A percentile compares a stretch with the other conserved stretches of the same genome.
Evolutionary conservation across 2,329 filamentous ascomycete species (phyloP).

Genomic region (Fusarium setosum): DNA sequence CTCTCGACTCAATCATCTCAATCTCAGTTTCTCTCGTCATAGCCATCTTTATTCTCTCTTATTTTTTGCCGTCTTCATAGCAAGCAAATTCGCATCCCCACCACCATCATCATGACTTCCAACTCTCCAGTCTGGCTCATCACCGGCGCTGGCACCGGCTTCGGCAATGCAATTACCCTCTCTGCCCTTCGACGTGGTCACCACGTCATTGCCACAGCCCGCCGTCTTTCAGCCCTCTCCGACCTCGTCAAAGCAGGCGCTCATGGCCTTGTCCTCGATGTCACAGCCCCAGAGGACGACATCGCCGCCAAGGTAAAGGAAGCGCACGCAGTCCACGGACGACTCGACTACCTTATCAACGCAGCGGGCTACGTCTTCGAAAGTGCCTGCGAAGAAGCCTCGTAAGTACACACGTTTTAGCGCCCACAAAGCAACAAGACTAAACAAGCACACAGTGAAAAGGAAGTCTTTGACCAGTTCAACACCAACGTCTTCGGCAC

Average conservation of each 20-base stretch:
- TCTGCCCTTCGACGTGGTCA: slow-evolving; percentile 56
- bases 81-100: background rate
- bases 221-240: slow-evolving; percentile 41
- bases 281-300: slow-evolving; percentile 15
- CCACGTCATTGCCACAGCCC: slow-evolving; percentile 56
- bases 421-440: no score
- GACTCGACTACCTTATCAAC: slow-evolving; percentile 22
- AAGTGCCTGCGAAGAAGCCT: slow-evolving; percentile 28
- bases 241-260: slow-evolving; percentile 18
- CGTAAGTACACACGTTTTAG: slow-evolving; percentile 1
- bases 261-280: slow-evolving; percentile 15
- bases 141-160: slow-evolving; percentile 57
- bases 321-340: slow-evolving; percentile 13
- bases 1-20: background rate
- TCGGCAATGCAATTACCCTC: slow-evolving; percentile 57
- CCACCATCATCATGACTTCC: slow-evolving; percentile 8
- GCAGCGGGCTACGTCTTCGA: slow-evolving; percentile 30
- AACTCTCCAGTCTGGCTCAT: slow-evolving; percentile 57
- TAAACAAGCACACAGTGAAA: slow-evolving; percentile 31
- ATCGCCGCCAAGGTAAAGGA: slow-evolving; percentile 20
- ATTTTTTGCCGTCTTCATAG: no score
- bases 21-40: background rate
- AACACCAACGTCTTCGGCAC: slow-evolving; percentile 62
- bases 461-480: slow-evolving; percentile 50
- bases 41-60: background rate